Evolutionary conservation across 495 filamentous ascomycete genomes (phyloP).

Genomic region (Podospora fimiseda): DNA sequence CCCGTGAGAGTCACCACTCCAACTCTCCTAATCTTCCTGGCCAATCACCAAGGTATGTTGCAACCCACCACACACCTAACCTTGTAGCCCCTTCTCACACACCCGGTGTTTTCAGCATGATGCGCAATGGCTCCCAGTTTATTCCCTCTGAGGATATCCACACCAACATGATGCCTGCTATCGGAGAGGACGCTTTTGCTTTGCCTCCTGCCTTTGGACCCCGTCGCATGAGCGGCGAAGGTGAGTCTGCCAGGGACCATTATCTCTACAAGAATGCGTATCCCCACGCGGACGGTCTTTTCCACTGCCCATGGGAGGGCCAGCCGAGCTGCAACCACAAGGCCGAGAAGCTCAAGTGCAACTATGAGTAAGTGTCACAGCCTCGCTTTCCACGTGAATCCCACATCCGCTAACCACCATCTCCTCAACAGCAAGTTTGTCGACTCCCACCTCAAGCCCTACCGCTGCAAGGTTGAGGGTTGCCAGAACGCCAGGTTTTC

Average conservation of each 20-base stretch:
- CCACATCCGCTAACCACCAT: constrained; percentile 27
- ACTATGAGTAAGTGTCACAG: constrained; percentile 72
- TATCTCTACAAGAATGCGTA: constrained; percentile 67
- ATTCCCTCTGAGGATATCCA: constrained; percentile 39
- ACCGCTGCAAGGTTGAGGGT: constrained; percentile 74
- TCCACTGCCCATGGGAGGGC: constrained; percentile 82
- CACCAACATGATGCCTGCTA: constrained; percentile 27
- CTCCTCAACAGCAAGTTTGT: constrained; percentile 69
- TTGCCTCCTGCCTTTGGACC: constrained; percentile 37
- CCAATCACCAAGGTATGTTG: constrained; percentile 46
- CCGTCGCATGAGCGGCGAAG: constrained; percentile 43
- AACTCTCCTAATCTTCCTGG: constrained; percentile 39
- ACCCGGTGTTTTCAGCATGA: constrained; percentile 20
- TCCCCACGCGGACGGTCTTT: constrained; percentile 65
- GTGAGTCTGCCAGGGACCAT: constrained; percentile 68
- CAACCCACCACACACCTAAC: constrained; percentile 9
- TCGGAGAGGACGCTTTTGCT: constrained; percentile 39
- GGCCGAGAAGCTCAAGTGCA: constrained; percentile 89
- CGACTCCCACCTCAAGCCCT: constrained; percentile 90
- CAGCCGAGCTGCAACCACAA: constrained; percentile 72
- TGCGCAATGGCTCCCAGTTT: constrained; percentile 29
- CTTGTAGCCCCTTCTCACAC: constrained; percentile 21
- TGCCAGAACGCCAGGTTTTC: constrained; percentile 81
- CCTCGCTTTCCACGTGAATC: constrained; percentile 6
- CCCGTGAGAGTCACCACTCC: constrained; percentile 40